These are phyloP conservation scores for Chalaropsis ovoidea DNA, from an alignment of 2,329 filamentous ascomycete species.

Conservation along the genomic window DNA sequence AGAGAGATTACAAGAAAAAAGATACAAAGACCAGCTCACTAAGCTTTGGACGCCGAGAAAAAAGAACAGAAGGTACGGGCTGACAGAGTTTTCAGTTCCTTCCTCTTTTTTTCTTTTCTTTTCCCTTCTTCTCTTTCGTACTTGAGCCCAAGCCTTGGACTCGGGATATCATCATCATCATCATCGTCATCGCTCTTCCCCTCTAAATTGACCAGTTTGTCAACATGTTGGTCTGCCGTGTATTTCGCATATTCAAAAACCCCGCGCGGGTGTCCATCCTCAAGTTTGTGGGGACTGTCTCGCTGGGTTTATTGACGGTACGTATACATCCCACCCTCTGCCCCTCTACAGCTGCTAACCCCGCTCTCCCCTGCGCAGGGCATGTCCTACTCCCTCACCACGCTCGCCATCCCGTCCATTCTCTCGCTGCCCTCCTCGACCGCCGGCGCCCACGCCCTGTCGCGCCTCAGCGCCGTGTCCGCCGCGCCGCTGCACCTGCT, in stretches of 20 bases:
- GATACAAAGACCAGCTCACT: not conserved
- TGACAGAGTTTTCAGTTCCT: slow-evolving; percentile 11
- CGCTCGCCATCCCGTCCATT: slow-evolving; percentile 68
- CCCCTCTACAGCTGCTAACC: not conserved
- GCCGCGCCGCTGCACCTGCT: slow-evolving; percentile 57
- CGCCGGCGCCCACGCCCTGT: slow-evolving; percentile 59
- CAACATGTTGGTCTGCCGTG: slow-evolving; percentile 23
- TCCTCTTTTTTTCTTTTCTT: not conserved
- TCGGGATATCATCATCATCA: not conserved
- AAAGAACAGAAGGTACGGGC: not conserved
- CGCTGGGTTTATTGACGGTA: slow-evolving; percentile 79
- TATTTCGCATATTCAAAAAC: slow-evolving; percentile 42
- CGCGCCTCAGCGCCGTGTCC: slow-evolving; percentile 53
- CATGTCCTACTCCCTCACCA: slow-evolving; percentile 73
- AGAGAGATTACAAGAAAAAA: not conserved
- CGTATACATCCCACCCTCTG: slow-evolving; percentile 31
- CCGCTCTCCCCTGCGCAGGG: slow-evolving; percentile 46
- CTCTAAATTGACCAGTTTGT: not conserved
- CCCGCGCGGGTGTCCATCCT: slow-evolving; percentile 62
- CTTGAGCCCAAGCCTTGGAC: not conserved
- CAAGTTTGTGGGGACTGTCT: slow-evolving; percentile 90
- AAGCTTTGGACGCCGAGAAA: not conserved
- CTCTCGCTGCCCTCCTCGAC: slow-evolving; percentile 68
- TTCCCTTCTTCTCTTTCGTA: not conserved
- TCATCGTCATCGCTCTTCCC: not conserved